phyloP scores from a whole-genome alignment of 768 basidiomycete species.

The Serendipita sp. region DNA sequence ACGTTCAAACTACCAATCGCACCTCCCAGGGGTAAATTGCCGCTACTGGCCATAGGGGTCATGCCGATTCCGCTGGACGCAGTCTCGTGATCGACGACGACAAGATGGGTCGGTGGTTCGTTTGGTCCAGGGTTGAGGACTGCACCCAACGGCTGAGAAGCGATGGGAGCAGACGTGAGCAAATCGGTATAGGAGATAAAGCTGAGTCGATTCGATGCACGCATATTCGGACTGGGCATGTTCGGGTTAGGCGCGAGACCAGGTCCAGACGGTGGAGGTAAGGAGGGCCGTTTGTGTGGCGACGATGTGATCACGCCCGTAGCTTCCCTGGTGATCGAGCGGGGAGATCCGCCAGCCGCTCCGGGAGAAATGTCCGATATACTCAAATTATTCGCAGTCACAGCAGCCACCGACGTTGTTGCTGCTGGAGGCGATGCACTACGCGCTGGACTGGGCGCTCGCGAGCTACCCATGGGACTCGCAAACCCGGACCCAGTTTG shows the following conservation, averaged over 20 bases:
- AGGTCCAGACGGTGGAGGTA: background rate
- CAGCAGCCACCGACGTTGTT: background rate
- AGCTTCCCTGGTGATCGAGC: background rate
- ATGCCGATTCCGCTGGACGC: background rate
- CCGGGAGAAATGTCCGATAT: background rate
- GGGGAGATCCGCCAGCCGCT: background rate
- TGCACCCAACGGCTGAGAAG: slow-evolving; percentile 52
- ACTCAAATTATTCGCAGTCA: background rate
- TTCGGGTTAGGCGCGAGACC: background rate
- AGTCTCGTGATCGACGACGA: slow-evolving; percentile 26
- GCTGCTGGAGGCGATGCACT: background rate
- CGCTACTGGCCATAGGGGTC: background rate
- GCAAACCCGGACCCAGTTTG: background rate
- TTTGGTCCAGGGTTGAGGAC: slow-evolving; percentile 42
- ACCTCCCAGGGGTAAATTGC: background rate
- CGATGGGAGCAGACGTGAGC: slow-evolving; percentile 56
- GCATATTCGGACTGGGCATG: slow-evolving; percentile 1
- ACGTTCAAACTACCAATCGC: slow-evolving; percentile 5
- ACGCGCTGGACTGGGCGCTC: slow-evolving; percentile 1
- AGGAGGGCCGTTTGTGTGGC: background rate
- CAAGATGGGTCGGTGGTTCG: slow-evolving; percentile 62
- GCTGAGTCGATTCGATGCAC: slow-evolving; percentile 52
- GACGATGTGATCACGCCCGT: background rate
- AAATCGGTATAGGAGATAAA: slow-evolving; percentile 84
- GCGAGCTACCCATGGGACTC: background rate